Conservation (phyloP, 192 early-diverging fungal species). For the Rhizophagus sp. region DNA sequence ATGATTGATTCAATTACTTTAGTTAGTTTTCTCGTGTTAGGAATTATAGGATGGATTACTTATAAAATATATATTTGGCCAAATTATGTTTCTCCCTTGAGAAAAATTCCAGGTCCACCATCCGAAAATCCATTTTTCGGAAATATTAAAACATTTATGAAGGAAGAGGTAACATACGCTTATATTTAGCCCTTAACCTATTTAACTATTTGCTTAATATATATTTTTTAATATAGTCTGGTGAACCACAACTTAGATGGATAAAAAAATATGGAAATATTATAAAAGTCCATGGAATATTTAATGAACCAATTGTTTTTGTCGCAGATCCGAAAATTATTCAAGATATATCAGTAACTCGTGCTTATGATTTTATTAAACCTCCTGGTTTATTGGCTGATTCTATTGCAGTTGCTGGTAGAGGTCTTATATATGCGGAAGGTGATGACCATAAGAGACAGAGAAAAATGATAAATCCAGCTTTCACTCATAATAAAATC, state of each 20-base stretch:
- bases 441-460: constrained; percentile 51
- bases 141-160: no score
- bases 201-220: no score
- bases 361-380: constrained; percentile 49
- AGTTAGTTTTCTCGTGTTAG: no score
- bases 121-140: background rate
- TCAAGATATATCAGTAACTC: constrained; percentile 45
- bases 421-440: constrained; percentile 52
- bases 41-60: background rate
- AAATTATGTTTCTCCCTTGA: no score
- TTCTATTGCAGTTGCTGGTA: constrained; percentile 42
- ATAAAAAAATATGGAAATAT: constrained; percentile 52
- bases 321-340: constrained; percentile 52
- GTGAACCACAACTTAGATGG: constrained; percentile 33
- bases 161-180: no score
- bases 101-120: background rate
- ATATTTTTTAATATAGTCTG: no score
- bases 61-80: no score
- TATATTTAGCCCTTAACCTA: no score
- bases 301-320: constrained; percentile 39
- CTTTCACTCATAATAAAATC: constrained; percentile 46
- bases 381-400: constrained; percentile 19
- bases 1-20: no score
- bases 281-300: constrained; percentile 45
- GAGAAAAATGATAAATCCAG: constrained; percentile 60